phyloP scores from a whole-genome alignment of 768 basidiomycete genomes.

The Guyanaporus albipodus region DNA sequence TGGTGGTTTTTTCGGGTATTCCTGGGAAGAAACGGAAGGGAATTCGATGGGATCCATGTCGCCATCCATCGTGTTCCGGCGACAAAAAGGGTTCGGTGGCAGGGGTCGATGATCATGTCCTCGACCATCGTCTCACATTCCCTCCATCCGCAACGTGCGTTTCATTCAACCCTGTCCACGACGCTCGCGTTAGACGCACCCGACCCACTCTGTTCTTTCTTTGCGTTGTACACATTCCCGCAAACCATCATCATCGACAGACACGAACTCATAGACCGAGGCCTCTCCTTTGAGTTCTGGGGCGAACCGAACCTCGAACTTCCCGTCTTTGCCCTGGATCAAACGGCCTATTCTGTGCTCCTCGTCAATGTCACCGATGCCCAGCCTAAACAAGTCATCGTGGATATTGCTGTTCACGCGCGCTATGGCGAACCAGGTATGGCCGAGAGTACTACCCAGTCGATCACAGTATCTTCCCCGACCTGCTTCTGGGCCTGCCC shows the following conservation, averaged over 20 bases:
- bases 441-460: constrained; percentile 10
- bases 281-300: constrained; percentile 33
- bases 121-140: constrained; percentile 14
- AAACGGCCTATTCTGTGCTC: constrained; percentile 25
- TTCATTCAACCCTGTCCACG: constrained; percentile 31
- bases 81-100: not conserved
- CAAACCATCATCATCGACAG: constrained; percentile 41
- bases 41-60: constrained; percentile 11
- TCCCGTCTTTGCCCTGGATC: constrained; percentile 36
- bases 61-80: constrained; percentile 12
- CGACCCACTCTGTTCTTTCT: constrained; percentile 23
- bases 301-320: constrained; percentile 41
- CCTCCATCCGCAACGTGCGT: constrained; percentile 24
- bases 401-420: constrained; percentile 42
- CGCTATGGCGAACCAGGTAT: constrained; percentile 36
- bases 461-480: constrained; percentile 26
- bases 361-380: constrained; percentile 26
- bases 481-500: constrained; percentile 33
- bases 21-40: constrained; percentile 12
- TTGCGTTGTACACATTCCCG: constrained; percentile 36
- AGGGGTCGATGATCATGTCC: constrained; percentile 9
- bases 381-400: constrained; percentile 4
- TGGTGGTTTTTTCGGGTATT: constrained; percentile 4
- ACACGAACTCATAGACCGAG: constrained; percentile 38
- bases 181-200: constrained; percentile 11